A percentile compares a stretch with the other conserved stretches of the same genome.
Conservation (phyloP, 2,329 filamentous ascomycete genomes). For the Aspergillaceae sp. region DNA sequence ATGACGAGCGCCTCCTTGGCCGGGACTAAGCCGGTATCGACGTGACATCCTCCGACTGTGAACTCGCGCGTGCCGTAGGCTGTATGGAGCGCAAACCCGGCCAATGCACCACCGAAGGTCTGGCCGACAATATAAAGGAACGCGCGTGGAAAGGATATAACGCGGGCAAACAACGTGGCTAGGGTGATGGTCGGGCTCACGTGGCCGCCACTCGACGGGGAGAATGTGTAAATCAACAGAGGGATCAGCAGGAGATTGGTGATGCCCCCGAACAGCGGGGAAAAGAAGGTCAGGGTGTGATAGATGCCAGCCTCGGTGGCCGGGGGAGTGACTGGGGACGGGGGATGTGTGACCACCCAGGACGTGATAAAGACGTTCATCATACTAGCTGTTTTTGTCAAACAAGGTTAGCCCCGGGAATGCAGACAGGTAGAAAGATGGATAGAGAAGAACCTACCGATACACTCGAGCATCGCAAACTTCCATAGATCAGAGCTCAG, state of each 20-base stretch:
- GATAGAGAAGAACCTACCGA: conserved; percentile 16
- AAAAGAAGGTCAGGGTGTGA: conserved; percentile 18
- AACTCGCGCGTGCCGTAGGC: conserved; percentile 19
- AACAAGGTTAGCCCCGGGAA: background rate
- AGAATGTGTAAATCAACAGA: conserved; percentile 41
- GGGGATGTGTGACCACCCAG: conserved; percentile 15
- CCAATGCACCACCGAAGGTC: conserved; percentile 37
- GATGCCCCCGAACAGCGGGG: conserved; percentile 29
- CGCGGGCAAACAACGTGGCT: conserved; percentile 38
- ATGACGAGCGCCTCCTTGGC: conserved; percentile 38
- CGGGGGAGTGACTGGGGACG: conserved; percentile 6
- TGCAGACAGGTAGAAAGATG: background rate
- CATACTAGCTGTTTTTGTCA: conserved; percentile 13
- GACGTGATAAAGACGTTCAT: conserved; percentile 19
- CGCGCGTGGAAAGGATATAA: conserved; percentile 36
- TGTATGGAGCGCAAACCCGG: conserved; percentile 35
- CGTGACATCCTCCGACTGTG: conserved; percentile 32
- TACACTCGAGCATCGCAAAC: conserved; percentile 33
- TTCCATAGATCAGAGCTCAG: conserved; percentile 31
- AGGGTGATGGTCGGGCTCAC: conserved; percentile 45
- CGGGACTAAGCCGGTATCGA: conserved; percentile 28
- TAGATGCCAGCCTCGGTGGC: conserved; percentile 19
- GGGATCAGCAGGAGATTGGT: conserved; percentile 36
- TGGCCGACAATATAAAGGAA: conserved; percentile 41
- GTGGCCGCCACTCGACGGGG: conserved; percentile 41